Evolutionary conservation across 805 yeast species (phyloP).

Genomic region (Saturnispora gosingensis): DNA sequence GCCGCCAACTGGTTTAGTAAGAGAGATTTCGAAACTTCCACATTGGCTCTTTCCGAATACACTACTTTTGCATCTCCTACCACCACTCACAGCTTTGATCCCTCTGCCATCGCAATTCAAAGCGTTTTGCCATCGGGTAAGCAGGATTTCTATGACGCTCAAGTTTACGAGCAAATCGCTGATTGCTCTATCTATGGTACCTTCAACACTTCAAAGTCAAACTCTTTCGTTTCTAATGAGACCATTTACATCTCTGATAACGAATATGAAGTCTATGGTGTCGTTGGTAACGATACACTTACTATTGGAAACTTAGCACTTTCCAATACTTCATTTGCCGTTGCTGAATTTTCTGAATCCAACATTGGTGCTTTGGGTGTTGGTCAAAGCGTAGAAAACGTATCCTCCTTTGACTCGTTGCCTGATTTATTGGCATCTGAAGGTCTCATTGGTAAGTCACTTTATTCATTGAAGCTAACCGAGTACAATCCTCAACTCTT

Average conservation of each 20-base stretch:
- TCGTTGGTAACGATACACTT: slow-evolving; percentile 10
- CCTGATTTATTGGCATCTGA: slow-evolving; percentile 8
- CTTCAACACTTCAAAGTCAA: slow-evolving; percentile 9
- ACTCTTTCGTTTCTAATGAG: slow-evolving; percentile 4
- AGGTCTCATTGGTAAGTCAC: slow-evolving; percentile 10
- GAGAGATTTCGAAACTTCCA: slow-evolving; percentile 1
- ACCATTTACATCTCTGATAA: slow-evolving; percentile 2
- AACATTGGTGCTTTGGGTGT: slow-evolving; percentile 15
- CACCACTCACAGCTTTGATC: neutral
- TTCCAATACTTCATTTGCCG: slow-evolving; percentile 8
- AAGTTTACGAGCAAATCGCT: neutral
- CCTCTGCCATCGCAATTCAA: slow-evolving; percentile 1
- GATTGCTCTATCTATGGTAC: slow-evolving; percentile 13
- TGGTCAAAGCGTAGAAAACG: slow-evolving; percentile 9
- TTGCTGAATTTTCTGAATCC: slow-evolving; percentile 10
- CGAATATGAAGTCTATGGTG: slow-evolving; percentile 9
- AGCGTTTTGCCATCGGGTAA: neutral
- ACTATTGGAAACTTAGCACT: neutral
- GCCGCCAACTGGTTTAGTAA: neutral
- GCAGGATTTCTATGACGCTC: neutral
- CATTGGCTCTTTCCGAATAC: neutral
- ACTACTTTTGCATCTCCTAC: neutral
- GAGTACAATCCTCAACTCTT: neutral
- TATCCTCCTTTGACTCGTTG: slow-evolving; percentile 10
- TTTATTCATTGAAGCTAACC: slow-evolving; percentile 10